Conservation (phyloP, 2,329 filamentous ascomycete species). For the Alternaria sp. region DNA sequence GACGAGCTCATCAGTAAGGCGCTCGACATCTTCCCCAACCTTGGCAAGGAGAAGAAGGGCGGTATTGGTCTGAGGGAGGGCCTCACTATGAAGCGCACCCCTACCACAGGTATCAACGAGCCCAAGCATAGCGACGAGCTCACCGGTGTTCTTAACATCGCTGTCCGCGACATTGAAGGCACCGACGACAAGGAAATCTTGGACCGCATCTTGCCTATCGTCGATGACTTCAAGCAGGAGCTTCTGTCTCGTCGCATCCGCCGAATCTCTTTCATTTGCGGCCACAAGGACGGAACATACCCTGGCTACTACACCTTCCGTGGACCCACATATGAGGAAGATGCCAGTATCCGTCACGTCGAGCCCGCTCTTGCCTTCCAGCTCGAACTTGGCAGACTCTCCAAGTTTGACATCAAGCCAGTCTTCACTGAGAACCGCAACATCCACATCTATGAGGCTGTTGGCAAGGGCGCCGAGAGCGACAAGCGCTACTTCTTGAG, state of each 20-base stretch:
- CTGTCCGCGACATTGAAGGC: constrained; percentile 86
- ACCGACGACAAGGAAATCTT: constrained; percentile 83
- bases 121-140: constrained; percentile 75
- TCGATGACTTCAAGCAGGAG: constrained; percentile 84
- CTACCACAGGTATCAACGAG: constrained; percentile 49
- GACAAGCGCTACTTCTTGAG: constrained; percentile 99
- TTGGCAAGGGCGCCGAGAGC: constrained; percentile 92
- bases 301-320: constrained; percentile 99
- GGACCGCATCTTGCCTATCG: constrained; percentile 74
- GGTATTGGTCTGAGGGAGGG: constrained; percentile 50
- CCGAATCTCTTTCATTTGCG: constrained; percentile 94
- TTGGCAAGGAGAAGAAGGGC: constrained; percentile 63
- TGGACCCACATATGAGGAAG: constrained; percentile 86
- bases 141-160: constrained; percentile 90
- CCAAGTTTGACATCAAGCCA: constrained; percentile 97
- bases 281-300: constrained; percentile 91
- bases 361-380: constrained; percentile 98
- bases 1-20: constrained; percentile 87
- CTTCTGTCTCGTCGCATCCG: constrained; percentile 82
- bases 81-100: constrained; percentile 72
- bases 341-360: constrained; percentile 94
- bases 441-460: constrained; percentile 97
- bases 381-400: constrained; percentile 90
- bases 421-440: constrained; percentile 99
- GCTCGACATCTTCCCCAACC: constrained; percentile 78